Evolutionary conservation across 805 yeast species (phyloP), one percentile per base, ranked within the genome.

Genomic region (Candida verbasci): DNA sequence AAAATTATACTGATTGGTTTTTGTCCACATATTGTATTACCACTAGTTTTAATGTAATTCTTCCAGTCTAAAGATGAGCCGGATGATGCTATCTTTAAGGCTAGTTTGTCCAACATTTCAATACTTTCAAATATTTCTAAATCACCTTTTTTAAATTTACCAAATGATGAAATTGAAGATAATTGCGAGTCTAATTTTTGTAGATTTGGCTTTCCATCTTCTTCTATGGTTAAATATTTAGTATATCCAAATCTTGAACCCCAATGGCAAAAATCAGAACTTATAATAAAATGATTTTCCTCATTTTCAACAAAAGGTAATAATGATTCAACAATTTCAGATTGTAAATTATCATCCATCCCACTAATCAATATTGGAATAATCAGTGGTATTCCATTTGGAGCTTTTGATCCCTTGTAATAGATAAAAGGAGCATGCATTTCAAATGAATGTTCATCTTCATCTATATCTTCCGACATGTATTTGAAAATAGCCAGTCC

Each of bases 261-360:
- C 98, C 98, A 93, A 55, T 93, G 98, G 53, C 97, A 89, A 51
- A 93, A 93, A 62, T 93, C 98, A 2, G 91, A 76, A 53, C 95
- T 84, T 3, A 93, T 70, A 11, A 86, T 77, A 56, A 93, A 85
- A 2, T 86, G 80, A 48, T 76, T 78, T 17, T 60, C 58, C 21
- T 72, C 70, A 47, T 80, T 73, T 5, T 55, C 56, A 35, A 86
- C 50, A 48, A 71, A 82, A 1, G 81, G 77, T 8, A 58, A 54
- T 37, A 91, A 60, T 2, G 64, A 47, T 3, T 51, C 46, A 0
- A 81, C 81, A 12, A 85, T 49, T 12, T 58, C 53, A 7, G 52
- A 45, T 37, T 75, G 77, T 30, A 72, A 60, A 2, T 41, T 42
- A 11, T 64, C 63, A 37, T 72, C 74, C 24, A 81, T 63, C 10